phyloP scores from a whole-genome alignment of 371 early-diverging fungal genomes.

The Lichtheimia ornata region DNA sequence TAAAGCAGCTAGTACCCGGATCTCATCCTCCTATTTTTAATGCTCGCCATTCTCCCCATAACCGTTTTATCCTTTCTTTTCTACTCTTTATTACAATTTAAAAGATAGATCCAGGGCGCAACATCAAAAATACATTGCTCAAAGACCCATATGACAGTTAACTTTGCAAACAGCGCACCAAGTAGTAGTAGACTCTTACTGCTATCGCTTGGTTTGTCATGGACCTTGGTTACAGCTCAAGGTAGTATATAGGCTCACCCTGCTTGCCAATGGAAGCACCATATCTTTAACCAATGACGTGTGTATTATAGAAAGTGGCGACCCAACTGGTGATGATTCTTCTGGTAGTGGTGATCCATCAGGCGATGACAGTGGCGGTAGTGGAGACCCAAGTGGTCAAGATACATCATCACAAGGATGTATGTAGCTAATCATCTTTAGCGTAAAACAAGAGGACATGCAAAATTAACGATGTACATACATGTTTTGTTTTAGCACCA shows the following conservation, averaged over 20 bases:
- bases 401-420: background rate
- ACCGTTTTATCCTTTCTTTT: constrained; percentile 1
- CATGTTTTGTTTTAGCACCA: background rate
- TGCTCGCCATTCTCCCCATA: background rate
- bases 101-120: too few species aligned
- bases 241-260: constrained; percentile 1
- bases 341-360: constrained; percentile 7
- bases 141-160: too few species aligned
- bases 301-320: background rate
- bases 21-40: background rate
- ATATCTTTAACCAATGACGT: too few species aligned
- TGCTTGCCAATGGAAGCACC: background rate
- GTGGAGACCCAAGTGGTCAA: constrained; percentile 4
- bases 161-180: too few species aligned
- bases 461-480: background rate
- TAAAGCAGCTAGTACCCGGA: too few species aligned
- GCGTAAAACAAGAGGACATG: too few species aligned
- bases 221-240: too few species aligned
- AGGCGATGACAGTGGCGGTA: constrained; percentile 3
- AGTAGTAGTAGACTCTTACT: too few species aligned
- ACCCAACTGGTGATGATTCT: constrained; percentile 8
- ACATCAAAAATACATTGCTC: too few species aligned
- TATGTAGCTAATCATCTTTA: too few species aligned
- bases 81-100: background rate
- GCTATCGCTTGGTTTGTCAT: too few species aligned